phyloP scores from a whole-genome alignment of 208 protist species.

The Spongospora subterranea region DNA sequence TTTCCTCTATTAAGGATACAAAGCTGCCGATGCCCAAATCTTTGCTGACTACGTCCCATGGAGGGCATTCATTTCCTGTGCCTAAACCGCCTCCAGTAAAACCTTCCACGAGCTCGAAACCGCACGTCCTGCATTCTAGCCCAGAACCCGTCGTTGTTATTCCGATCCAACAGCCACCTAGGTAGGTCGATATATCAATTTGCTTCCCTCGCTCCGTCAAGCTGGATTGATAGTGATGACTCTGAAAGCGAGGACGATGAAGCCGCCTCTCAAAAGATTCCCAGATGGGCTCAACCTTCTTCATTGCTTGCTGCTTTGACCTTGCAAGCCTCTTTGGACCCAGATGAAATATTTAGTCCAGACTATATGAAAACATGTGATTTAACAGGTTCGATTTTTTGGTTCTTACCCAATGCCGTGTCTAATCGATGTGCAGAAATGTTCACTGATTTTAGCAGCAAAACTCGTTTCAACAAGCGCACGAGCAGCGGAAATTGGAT shows the following conservation, averaged over 20 bases:
- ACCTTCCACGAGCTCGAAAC: not conserved
- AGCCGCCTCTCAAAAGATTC: not conserved
- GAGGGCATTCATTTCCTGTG: slow-evolving; percentile 1
- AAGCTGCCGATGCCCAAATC: too few relatives aligned
- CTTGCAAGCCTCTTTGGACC: not conserved
- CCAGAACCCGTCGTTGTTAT: slow-evolving; percentile 37
- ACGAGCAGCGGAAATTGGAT: slow-evolving; percentile 45
- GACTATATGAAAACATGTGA: slow-evolving; percentile 23
- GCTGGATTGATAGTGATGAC: not conserved
- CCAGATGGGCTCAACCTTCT: slow-evolving; percentile 15
- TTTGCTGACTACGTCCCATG: too few relatives aligned
- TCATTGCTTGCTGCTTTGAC: not conserved
- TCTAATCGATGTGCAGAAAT: slow-evolving; percentile 31
- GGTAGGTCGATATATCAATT: not conserved
- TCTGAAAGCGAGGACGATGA: not conserved
- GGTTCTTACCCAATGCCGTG: not conserved
- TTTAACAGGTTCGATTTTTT: slow-evolving; percentile 31
- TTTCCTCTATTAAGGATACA: too few relatives aligned
- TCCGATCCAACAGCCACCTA: not conserved
- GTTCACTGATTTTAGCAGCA: slow-evolving; percentile 20
- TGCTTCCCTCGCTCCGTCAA: not conserved
- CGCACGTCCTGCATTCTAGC: not conserved
- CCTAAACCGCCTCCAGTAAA: not conserved
- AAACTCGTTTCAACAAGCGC: slow-evolving; percentile 8
- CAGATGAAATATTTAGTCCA: not conserved